Evolutionary conservation across 2,329 filamentous ascomycete genomes (phyloP), one percentile per base, ranked within the genome.

Genomic region (Hypoxylon sp.): DNA sequence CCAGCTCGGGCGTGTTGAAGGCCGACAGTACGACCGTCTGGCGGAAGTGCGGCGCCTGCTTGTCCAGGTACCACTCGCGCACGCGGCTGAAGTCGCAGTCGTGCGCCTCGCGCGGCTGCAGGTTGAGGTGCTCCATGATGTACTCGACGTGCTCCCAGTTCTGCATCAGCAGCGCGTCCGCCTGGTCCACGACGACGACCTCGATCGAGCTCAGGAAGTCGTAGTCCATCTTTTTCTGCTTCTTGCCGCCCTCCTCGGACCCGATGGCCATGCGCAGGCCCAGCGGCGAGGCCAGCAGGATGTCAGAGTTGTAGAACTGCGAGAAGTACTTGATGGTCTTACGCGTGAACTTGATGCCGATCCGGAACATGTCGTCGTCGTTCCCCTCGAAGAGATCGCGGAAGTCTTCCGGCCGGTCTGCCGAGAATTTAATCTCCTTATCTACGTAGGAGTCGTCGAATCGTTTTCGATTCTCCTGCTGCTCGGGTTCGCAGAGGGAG

Each of bases 81-180:
- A 98, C 91, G 15, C 95, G 90, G 65, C 89, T 91, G 73, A 98
- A 97, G 78, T 99, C 95, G 69, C 92, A 96, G 64, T 90, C 93
- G 74, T 97, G 93, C 0, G 91, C 85, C 67, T 96, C 91, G 70
- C 89, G 91, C 31, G 95, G 94, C 69, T 96, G 91, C 18, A 90
- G 81, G 73, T 99, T 99, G 61, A 99, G 83, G 73, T 97, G 91
- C 62, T 91, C 87, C 70, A 98, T 93, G 67, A 97, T 90, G 72
- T 90, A 91, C 73, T 96, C 91, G 59, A 97, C 85, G 72, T 99
- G 94, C 70, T 97, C 92, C 93, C 94, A 98, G 73, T 97, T 98
- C 74, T 99, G 95, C 92, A 97, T 97, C 7, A 96, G 84, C 37
- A 97, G 84, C 0, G 92, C 92, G 74, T 98, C 93, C 10, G 92